Percentiles rank a stretch among this genome's conserved stretches.
phyloP scores from a whole-genome alignment of 345 rosid species.

The Sisymbrium altissimum region DNA sequence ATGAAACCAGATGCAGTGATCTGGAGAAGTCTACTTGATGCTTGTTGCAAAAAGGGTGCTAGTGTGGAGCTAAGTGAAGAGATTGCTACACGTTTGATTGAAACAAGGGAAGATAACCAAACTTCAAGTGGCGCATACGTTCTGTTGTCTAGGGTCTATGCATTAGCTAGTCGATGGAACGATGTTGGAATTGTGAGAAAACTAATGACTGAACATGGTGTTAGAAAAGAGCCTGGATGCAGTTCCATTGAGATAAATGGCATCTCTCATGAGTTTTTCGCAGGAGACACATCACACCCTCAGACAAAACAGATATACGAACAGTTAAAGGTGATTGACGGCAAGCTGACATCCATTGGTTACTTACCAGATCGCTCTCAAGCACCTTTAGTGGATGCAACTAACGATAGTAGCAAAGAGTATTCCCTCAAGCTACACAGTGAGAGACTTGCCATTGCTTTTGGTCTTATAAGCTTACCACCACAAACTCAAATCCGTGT shows the following conservation, averaged over 20 bases:
- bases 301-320: constrained; percentile 52
- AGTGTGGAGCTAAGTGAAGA: constrained; percentile 61
- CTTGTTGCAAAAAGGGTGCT: constrained; percentile 63
- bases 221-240: constrained; percentile 80
- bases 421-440: constrained; percentile 61
- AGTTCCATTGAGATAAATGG: constrained; percentile 77
- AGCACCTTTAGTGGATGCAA: constrained; percentile 50
- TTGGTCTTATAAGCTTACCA: constrained; percentile 60
- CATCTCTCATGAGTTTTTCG: constrained; percentile 63
- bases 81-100: constrained; percentile 51
- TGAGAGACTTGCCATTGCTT: constrained; percentile 80
- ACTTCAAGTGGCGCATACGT: constrained; percentile 60
- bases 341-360: constrained; percentile 42
- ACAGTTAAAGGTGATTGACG: constrained; percentile 52
- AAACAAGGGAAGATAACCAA: constrained; percentile 38
- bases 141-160: constrained; percentile 69
- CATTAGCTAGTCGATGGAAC: constrained; percentile 70
- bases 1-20: constrained; percentile 73
- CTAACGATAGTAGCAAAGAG: constrained; percentile 42
- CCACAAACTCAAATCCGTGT: constrained; percentile 59
- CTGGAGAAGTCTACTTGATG: constrained; percentile 89
- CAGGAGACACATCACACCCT: constrained; percentile 82
- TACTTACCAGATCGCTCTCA: constrained; percentile 55
- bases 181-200: constrained; percentile 69
- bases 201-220: constrained; percentile 62